phyloP scores from a whole-genome alignment of 1,139 yeast species.

The Lodderomyces parapsilosis region DNA sequence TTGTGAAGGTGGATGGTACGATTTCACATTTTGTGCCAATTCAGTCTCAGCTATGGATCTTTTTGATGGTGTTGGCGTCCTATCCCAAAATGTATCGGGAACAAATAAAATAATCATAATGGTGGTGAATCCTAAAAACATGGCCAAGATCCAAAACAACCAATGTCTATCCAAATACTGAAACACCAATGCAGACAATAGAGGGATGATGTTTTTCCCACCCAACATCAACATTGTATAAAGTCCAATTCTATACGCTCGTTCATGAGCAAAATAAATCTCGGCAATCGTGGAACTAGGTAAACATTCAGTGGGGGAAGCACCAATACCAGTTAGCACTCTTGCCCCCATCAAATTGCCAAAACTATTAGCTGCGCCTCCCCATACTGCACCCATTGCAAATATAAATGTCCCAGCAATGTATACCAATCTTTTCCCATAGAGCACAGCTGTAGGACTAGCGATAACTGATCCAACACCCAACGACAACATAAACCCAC shows the following conservation, averaged over 20 bases:
- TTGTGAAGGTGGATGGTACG: constrained; percentile 26
- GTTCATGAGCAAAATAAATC: constrained; percentile 61
- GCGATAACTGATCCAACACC: constrained; percentile 60
- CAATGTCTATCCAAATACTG: constrained; percentile 53
- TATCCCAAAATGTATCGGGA: constrained; percentile 67
- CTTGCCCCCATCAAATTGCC: constrained; percentile 58
- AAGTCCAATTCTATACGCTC: constrained; percentile 63
- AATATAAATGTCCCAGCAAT: constrained; percentile 49
- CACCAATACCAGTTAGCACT: constrained; percentile 57
- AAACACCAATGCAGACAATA: constrained; percentile 55
- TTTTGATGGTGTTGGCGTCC: constrained; percentile 51
- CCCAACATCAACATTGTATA: constrained; percentile 62
- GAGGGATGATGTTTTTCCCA: constrained; percentile 60
- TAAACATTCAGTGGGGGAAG: constrained; percentile 61
- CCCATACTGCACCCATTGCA: constrained; percentile 56
- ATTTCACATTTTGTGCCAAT: constrained; percentile 43
- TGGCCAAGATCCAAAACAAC: constrained; percentile 61
- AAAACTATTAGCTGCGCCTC: constrained; percentile 47
- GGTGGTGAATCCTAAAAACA: constrained; percentile 49
- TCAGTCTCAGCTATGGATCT: constrained; percentile 51
- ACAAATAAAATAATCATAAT: constrained; percentile 52
- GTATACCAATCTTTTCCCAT: constrained; percentile 60
- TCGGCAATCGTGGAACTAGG: constrained; percentile 65
- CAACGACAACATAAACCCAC: constrained; percentile 58
- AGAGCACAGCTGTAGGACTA: constrained; percentile 57